These are phyloP conservation scores for Penicillium coprophilum DNA, from an alignment of 495 filamentous ascomycete species.

Conservation along the genomic window DNA sequence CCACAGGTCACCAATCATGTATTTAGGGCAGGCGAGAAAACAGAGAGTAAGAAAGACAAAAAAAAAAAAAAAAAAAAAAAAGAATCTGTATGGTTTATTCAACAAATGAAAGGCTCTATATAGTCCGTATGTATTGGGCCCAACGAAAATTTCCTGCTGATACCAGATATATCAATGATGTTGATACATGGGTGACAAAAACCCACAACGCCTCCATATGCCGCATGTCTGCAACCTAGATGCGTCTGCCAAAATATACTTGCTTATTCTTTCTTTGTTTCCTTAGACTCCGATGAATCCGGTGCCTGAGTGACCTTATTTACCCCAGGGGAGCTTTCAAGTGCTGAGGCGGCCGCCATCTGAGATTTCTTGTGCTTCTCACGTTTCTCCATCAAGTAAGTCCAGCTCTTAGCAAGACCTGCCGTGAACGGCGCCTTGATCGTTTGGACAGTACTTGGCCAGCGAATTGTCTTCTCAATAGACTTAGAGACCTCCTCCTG, in stretches of 20 bases:
- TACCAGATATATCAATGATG: conserved; percentile 12
- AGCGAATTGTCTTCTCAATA: conserved; percentile 82
- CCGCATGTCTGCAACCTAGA: conserved; percentile 10
- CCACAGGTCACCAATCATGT: not conserved
- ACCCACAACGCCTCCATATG: conserved; percentile 26
- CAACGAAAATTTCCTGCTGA: conserved; percentile 8
- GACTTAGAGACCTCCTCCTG: conserved; percentile 64
- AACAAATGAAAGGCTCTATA: conserved; percentile 6
- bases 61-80: not conserved
- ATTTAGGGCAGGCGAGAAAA: too few species aligned
- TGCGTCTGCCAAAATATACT: not conserved
- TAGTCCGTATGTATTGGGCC: conserved; percentile 10
- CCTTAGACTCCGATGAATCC: conserved; percentile 5
- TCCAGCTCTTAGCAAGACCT: conserved; percentile 64
- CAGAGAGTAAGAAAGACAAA: not conserved
- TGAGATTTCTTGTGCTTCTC: conserved; percentile 56
- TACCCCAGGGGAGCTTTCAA: not conserved
- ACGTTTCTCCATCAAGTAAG: conserved; percentile 83
- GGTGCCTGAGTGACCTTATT: not conserved
- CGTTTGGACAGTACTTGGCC: conserved; percentile 85
- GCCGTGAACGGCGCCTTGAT: conserved; percentile 78
- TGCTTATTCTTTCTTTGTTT: conserved; percentile 23
- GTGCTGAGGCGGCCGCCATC: conserved; percentile 19
- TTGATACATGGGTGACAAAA: conserved; percentile 18
- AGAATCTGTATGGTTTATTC: not conserved